Percentiles rank a stretch among this genome's conserved stretches.
Evolutionary conservation across 192 early-diverging fungal genomes (phyloP).

Genomic region (Coemansia sp.): DNA sequence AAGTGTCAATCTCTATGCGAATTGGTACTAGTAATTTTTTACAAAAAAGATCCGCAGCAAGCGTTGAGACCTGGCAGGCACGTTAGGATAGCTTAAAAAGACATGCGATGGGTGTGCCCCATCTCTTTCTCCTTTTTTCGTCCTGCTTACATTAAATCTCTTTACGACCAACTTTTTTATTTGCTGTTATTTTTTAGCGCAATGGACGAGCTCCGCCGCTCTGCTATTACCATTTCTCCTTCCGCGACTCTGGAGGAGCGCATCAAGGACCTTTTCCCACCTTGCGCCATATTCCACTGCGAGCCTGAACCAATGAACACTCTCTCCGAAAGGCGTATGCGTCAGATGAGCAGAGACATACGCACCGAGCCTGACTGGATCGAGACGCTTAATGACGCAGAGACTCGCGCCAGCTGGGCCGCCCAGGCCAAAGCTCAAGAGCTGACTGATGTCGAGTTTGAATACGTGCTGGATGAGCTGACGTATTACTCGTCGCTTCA

Average conservation of each 20-base stretch:
- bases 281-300: background rate
- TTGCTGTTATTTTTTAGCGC: background rate
- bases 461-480: conserved; percentile 30
- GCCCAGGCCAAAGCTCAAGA: background rate
- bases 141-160: background rate
- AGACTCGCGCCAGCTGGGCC: conserved; percentile 8
- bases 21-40: background rate
- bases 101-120: background rate
- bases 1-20: background rate
- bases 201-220: background rate
- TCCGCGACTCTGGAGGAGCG: background rate
- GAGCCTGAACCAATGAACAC: background rate
- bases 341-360: conserved; percentile 15
- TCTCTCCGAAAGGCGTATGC: background rate
- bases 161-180: background rate
- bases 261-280: background rate
- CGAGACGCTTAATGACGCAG: conserved; percentile 1
- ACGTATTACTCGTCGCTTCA: conserved; percentile 25
- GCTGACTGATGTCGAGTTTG: conserved; percentile 23
- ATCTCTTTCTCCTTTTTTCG: background rate
- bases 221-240: background rate
- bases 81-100: background rate
- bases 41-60: background rate
- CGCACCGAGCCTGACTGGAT: conserved; percentile 42
- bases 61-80: too few species aligned